Base-by-base conservation (phyloP, 1,139 yeast species). In the Geotrichum australiense region DNA sequence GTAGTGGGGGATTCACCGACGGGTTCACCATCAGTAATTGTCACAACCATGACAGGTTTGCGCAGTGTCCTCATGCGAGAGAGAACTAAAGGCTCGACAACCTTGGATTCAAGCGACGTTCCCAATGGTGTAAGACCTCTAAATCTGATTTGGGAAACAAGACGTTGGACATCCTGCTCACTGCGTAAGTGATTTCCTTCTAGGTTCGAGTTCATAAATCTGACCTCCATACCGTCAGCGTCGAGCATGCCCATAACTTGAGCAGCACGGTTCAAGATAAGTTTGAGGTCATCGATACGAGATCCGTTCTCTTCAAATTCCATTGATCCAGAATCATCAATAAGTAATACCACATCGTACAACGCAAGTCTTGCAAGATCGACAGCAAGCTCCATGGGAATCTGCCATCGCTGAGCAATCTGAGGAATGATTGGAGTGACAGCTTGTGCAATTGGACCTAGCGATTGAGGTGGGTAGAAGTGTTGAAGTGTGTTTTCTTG, bases 251-350 rank as follows among this genome's bases (percentile, higher is more conserved):
- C 47, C 4, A 57, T 57, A 14, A 61, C 61, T 36, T 47, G 55
- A 4, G 62, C 57, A 8, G 56, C 53, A 10, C 60, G 50, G 25
- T 50, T 46, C 33, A 59, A 42, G 24, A 58, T 58, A 37, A 58
- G 45, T 49, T 58, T 56, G 39, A 59, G 50, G 40, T 59, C 63
- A 25, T 58, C 62, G 41, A 59, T 57, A 27, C 63, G 56, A 47
- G 56, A 60, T n/a, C 63, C 63, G 37, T 56, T 56, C 42, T 58
- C 62, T 43, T 57, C 62, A 41, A 58, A 57, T 6, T 58, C 52
- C 63, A 59, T 59, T 18, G 63, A 58, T 5, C 63, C 63, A 8
- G 62, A 57, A 41, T 59, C 63, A 39, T 59, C 63, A 31, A 58
- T 54, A 36, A 49, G 57, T 10, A 59, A 39, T 23, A 59, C 55